phyloP scores from a whole-genome alignment of 1,284 basidiomycete genomes.

The Cutaneotrichosporon arboriforme region DNA sequence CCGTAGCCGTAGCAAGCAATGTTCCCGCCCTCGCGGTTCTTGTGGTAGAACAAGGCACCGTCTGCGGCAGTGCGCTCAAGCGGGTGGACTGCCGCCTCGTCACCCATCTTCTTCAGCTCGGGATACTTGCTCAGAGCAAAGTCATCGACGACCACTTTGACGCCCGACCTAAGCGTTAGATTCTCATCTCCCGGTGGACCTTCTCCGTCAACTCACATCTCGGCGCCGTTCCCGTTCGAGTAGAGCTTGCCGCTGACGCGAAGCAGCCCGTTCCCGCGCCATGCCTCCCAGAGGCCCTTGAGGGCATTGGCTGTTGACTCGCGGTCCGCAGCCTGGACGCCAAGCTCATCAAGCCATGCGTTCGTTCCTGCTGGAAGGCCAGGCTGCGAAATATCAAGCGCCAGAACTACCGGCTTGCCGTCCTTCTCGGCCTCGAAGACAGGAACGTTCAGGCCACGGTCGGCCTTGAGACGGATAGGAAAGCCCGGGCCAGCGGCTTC shows the following conservation, averaged over 20 bases:
- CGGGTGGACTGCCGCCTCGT: slow-evolving; percentile 7
- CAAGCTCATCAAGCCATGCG: slow-evolving; percentile 10
- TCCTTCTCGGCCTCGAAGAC: slow-evolving; percentile 11
- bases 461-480: not conserved
- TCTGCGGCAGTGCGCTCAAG: slow-evolving; percentile 15
- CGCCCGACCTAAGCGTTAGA: not conserved
- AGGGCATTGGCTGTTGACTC: slow-evolving; percentile 4
- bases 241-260: slow-evolving; percentile 12
- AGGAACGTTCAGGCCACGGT: slow-evolving; percentile 7
- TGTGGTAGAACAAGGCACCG: slow-evolving; percentile 20
- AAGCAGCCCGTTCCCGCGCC: slow-evolving; percentile 15
- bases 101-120: not conserved
- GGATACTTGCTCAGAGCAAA: slow-evolving; percentile 8
- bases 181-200: not conserved
- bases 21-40: slow-evolving; percentile 14
- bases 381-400: slow-evolving; percentile 9
- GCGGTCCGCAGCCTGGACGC: slow-evolving; percentile 4
- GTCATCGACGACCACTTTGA: slow-evolving; percentile 12
- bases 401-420: slow-evolving; percentile 9
- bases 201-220: slow-evolving; percentile 3
- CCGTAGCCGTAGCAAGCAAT: slow-evolving; percentile 21
- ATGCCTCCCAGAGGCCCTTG: slow-evolving; percentile 13
- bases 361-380: slow-evolving; percentile 8
- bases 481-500: not conserved
- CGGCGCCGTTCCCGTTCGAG: slow-evolving; percentile 1